A percentile compares a stretch with the other conserved stretches of the same genome.
phyloP scores from a whole-genome alignment of 2,329 filamentous ascomycete genomes.

The Monosporascus sp. region DNA sequence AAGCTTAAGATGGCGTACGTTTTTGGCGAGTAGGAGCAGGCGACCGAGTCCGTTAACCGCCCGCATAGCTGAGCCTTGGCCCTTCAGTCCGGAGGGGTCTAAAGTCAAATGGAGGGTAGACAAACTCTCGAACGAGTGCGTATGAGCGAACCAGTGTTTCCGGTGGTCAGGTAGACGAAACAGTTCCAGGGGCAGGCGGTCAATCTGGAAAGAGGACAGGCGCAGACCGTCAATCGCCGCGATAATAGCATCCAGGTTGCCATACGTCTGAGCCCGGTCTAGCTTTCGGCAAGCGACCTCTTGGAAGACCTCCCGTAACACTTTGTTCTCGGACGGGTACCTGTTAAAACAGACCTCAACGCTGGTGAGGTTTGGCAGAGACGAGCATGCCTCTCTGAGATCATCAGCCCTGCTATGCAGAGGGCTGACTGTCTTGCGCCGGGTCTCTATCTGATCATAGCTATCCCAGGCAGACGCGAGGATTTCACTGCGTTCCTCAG shows the following conservation, averaged over 20 bases:
- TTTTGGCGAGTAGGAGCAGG: constrained; percentile 32
- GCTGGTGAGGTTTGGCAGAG: constrained; percentile 33
- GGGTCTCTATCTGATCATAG: constrained; percentile 31
- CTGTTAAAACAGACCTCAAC: constrained; percentile 36
- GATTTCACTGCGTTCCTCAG: constrained; percentile 29
- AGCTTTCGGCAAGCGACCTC: constrained; percentile 34
- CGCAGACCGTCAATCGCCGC: constrained; percentile 30
- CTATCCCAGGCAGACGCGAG: constrained; percentile 30
- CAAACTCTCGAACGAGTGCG: constrained; percentile 34
- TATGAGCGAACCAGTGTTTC: constrained; percentile 36
- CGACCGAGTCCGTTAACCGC: constrained; percentile 38
- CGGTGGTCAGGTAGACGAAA: constrained; percentile 32
- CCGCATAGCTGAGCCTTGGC: constrained; percentile 32
- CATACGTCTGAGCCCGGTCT: constrained; percentile 31
- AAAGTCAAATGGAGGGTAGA: constrained; percentile 33
- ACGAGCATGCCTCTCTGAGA: constrained; percentile 33
- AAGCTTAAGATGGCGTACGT: constrained; percentile 33
- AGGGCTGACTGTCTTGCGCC: constrained; percentile 27
- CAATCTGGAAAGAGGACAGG: constrained; percentile 33
- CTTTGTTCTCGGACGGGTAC: constrained; percentile 32
- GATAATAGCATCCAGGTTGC: constrained; percentile 34
- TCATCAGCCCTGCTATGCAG: constrained; percentile 30
- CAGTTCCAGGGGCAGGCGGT: constrained; percentile 38
- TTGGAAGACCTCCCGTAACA: constrained; percentile 31
- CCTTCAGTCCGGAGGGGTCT: constrained; percentile 31